Conservation (phyloP, 371 early-diverging fungal species). For the Rhizopus arrhizus region DNA sequence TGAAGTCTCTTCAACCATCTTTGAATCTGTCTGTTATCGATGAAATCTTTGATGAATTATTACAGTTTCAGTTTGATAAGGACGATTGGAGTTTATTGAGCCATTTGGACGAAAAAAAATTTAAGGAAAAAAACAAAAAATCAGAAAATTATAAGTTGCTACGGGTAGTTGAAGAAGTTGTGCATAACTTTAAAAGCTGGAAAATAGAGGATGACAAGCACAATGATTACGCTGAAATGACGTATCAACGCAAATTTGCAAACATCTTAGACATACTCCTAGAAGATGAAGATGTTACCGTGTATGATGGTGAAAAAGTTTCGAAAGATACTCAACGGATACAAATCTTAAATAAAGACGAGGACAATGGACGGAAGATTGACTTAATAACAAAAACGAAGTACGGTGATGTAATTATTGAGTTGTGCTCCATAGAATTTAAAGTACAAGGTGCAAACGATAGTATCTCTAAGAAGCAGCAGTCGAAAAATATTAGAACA, state of each 20-base stretch:
- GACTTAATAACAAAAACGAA: conserved; percentile 6
- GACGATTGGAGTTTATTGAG: conserved; percentile 11
- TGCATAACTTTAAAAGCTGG: conserved; percentile 21
- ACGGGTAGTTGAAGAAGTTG: conserved; percentile 15
- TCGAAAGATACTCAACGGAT: conserved; percentile 12
- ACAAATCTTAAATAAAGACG: conserved; percentile 12
- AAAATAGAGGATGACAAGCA: conserved; percentile 15
- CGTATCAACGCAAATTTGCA: conserved; percentile 15
- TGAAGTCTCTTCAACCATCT: conserved; percentile 15
- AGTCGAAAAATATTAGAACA: conserved; percentile 24
- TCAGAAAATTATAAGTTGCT: conserved; percentile 20
- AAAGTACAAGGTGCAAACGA: conserved; percentile 16
- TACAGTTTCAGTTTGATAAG: conserved; percentile 17
- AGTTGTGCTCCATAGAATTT: conserved; percentile 19
- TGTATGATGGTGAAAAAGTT: conserved; percentile 20
- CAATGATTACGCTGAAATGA: conserved; percentile 11
- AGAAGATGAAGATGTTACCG: conserved; percentile 15
- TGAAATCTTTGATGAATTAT: conserved; percentile 15
- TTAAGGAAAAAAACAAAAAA: conserved; percentile 16
- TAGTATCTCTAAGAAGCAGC: conserved; percentile 12
- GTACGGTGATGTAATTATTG: conserved; percentile 9
- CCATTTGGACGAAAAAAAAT: conserved; percentile 21
- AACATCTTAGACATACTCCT: conserved; percentile 17
- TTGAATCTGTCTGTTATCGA: conserved; percentile 14
- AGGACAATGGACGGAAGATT: conserved; percentile 11